phyloP scores from a whole-genome alignment of 2,329 filamentous ascomycete genomes.

The Dryadomyces quercivorus region DNA sequence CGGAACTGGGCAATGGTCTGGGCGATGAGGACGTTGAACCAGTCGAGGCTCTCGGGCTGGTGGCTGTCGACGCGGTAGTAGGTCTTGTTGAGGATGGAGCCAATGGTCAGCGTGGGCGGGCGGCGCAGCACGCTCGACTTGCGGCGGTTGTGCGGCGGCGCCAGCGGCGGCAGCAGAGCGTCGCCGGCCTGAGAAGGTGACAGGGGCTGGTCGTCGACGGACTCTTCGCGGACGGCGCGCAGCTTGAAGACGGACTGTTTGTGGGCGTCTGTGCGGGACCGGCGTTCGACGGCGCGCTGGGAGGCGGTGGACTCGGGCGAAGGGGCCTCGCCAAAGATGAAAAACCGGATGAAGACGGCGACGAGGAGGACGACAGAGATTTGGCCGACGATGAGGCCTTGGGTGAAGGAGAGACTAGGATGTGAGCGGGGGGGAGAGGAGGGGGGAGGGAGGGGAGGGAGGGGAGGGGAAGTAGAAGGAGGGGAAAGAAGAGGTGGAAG shows the following conservation, averaged over 20 bases:
- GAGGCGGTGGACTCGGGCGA: constrained; percentile 71
- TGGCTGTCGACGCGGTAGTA: constrained; percentile 96
- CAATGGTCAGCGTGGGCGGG: constrained; percentile 70
- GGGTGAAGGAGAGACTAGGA: constrained; percentile 72
- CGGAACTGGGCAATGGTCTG: constrained; percentile 95
- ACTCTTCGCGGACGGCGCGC: constrained; percentile 26
- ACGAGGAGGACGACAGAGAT: constrained; percentile 84
- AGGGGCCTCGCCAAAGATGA: constrained; percentile 93
- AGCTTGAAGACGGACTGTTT: constrained; percentile 59
- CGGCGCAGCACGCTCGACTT: constrained; percentile 62
- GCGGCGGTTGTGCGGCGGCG: constrained; percentile 9
- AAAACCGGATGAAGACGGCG: constrained; percentile 97
- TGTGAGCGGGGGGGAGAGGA: neutral
- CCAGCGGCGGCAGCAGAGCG: constrained; percentile 17
- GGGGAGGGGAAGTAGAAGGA: neutral
- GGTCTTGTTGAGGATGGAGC: constrained; percentile 87
- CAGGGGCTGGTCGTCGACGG: constrained; percentile 12
- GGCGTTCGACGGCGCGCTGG: constrained; percentile 60
- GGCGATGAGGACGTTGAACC: constrained; percentile 96
- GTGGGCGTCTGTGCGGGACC: constrained; percentile 63
- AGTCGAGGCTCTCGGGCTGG: constrained; percentile 91
- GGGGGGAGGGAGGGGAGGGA: neutral
- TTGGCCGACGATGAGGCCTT: constrained; percentile 87
- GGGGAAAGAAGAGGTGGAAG: neutral
- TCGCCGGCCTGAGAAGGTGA: constrained; percentile 16